A percentile compares a stretch with the other conserved stretches of the same genome.
These are phyloP conservation scores for Prunus persica DNA, from an alignment of 306 rosid species.

Conservation along the genomic window DNA sequence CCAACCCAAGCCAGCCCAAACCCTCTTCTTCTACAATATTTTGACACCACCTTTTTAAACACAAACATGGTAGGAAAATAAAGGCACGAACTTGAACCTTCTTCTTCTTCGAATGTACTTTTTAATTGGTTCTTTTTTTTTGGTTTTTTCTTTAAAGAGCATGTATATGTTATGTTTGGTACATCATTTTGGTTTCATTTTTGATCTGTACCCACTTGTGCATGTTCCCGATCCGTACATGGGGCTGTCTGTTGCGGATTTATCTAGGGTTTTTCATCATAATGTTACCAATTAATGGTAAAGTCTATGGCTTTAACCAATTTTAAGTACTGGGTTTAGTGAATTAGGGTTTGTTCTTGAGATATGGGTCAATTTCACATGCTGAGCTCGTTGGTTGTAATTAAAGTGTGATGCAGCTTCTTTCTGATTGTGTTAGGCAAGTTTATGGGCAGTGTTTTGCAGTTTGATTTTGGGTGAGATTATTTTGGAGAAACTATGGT, in stretches of 20 bases:
- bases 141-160: constrained; percentile 9
- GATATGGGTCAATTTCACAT: constrained; percentile 14
- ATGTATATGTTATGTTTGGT: constrained; percentile 37
- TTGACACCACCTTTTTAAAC: not conserved
- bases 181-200: constrained; percentile 20
- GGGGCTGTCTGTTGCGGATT: constrained; percentile 24
- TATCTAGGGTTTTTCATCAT: constrained; percentile 50
- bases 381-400: not conserved
- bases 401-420: not conserved
- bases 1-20: constrained; percentile 4
- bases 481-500: not conserved
- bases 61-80: constrained; percentile 3
- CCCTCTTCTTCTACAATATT: constrained; percentile 9
- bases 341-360: constrained; percentile 41
- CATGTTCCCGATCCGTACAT: constrained; percentile 44
- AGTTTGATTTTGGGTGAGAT: not conserved
- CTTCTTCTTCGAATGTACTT: constrained; percentile 29
- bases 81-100: constrained; percentile 33
- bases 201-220: constrained; percentile 25
- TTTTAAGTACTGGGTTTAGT: constrained; percentile 35
- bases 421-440: constrained; percentile 17
- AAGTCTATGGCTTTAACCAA: constrained; percentile 36
- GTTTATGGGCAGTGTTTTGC: not conserved
- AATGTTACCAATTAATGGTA: constrained; percentile 23
- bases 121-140: constrained; percentile 20